These are phyloP conservation scores for Peniophora sp. DNA, from an alignment of 1,284 basidiomycete genomes.

Conservation along the genomic window DNA sequence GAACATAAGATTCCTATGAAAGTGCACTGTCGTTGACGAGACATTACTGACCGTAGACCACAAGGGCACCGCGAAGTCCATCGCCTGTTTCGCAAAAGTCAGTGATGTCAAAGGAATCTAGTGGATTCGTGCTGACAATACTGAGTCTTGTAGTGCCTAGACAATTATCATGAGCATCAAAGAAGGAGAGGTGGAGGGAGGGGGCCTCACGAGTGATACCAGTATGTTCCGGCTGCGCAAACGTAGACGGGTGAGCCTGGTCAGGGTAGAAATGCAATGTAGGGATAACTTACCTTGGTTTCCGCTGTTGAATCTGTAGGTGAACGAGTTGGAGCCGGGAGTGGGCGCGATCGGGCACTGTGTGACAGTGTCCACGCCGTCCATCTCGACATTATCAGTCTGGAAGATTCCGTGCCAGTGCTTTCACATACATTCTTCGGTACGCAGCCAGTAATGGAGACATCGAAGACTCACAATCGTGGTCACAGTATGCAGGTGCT, in stretches of 20 bases:
- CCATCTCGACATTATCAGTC: background rate
- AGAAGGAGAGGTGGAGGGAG: background rate
- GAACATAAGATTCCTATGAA: too few species aligned
- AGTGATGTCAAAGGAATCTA: too few species aligned
- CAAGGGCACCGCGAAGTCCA: background rate
- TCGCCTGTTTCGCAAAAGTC: background rate
- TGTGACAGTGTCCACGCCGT: background rate
- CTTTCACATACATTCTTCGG: background rate
- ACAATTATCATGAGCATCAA: slow-evolving; percentile 8
- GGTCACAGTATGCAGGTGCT: background rate
- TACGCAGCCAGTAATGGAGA: background rate
- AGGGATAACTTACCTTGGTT: too few species aligned
- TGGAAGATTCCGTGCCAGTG: background rate
- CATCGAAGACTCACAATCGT: background rate
- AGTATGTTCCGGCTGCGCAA: background rate
- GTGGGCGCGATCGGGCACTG: slow-evolving; percentile 1
- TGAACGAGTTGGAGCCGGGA: too few species aligned
- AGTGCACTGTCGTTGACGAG: too few species aligned
- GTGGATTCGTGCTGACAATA: too few species aligned
- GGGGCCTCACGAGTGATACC: background rate
- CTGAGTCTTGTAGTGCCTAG: background rate
- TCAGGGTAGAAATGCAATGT: too few species aligned
- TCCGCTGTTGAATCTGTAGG: too few species aligned
- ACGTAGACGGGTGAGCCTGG: too few species aligned
- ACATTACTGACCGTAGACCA: background rate